Evolutionary conservation across 1,284 basidiomycete genomes (phyloP).

Genomic region (Moniliella sp.): DNA sequence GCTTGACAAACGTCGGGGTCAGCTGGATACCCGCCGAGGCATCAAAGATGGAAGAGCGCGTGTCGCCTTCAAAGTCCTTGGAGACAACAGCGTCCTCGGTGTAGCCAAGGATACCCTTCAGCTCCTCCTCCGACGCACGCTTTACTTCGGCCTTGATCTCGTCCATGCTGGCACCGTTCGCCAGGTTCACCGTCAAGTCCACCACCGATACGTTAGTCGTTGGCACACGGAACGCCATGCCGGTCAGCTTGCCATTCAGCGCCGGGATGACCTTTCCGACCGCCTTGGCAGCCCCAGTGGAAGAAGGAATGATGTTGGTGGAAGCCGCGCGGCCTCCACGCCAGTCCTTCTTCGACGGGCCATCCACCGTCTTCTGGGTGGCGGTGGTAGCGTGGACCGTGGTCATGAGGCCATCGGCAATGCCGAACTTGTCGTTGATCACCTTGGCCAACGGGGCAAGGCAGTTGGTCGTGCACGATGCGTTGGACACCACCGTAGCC

Average conservation of each 20-base stretch:
- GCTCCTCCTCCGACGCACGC: conserved; percentile 50
- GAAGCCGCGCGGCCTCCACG: conserved; percentile 80
- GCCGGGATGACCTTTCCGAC: conserved; percentile 95
- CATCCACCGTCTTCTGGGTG: conserved; percentile 97
- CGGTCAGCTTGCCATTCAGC: conserved; percentile 84
- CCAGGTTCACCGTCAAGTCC: conserved; percentile 79
- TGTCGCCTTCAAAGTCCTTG: conserved; percentile 62
- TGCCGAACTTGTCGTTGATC: conserved; percentile 56
- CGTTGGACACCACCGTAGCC: conserved; percentile 81
- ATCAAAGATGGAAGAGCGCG: conserved; percentile 47
- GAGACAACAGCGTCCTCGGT: conserved; percentile 87
- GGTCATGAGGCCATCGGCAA: conserved; percentile 59
- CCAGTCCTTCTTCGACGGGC: conserved; percentile 46
- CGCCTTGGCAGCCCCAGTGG: conserved; percentile 93
- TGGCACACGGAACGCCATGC: conserved; percentile 91
- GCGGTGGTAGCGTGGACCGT: conserved; percentile 68
- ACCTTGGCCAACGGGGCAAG: conserved; percentile 95
- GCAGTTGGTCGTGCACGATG: conserved; percentile 92
- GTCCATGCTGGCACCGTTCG: conserved; percentile 60
- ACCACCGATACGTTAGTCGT: conserved; percentile 84
- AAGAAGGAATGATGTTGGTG: conserved; percentile 98
- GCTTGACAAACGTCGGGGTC: conserved; percentile 82
- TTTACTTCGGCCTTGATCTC: conserved; percentile 74
- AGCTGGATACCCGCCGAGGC: conserved; percentile 78
- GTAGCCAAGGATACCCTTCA: conserved; percentile 72